Evolutionary conservation across 2,329 filamentous ascomycete genomes (phyloP), one percentile per base, ranked within the genome.

Genomic region (Diplodia intermedia): DNA sequence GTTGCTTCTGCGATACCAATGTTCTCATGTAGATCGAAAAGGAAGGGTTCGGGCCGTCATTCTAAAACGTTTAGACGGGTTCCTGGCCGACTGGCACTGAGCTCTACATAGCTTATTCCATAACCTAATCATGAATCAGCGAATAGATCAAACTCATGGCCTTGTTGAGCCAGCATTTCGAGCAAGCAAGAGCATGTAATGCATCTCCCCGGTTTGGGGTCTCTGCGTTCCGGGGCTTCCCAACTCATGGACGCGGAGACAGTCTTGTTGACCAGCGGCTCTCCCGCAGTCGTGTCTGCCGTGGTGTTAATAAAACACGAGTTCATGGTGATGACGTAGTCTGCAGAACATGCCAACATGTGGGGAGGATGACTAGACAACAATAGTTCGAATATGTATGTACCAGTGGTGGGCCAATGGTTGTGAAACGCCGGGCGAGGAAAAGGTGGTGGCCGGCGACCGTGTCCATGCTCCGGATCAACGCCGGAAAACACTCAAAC

Each of bases 1-100:
- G 40, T 40, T 62, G 43, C 43, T 47, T n/a, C n/a, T 62, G 57
- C 57, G 43, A 63, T 63, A 63, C 60, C 60, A 63, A 33, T 20
- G 36, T 38, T 60, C 38, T 47, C 43, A 47, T 20, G 56, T 60
- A 23, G 36, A 60, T 40, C 33, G 43, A n/a, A 47, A 47, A 20
- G 43, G 54, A 31, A 12, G 38, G 36, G 6, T 36, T 36, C 29
- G 40, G 57, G 33, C 40, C 50, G 57, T 36, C 31, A 14, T 55
- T 33, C 40, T 43, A 8, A 47, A 47, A 47, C 43, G n/a, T 47
- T 47, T 47, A 47, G 43, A 29, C 31, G 50, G 40, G 15, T n/a
- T 55, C 29, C 36, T 49, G 18, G 43, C 47, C 29, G 40, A 23
- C 23, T 50, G 26, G 57, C 57, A 29, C 31, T 62, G 40, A n/a